Conservation (phyloP, 2,329 filamentous ascomycete genomes). For the Verticillium dahliae region DNA sequence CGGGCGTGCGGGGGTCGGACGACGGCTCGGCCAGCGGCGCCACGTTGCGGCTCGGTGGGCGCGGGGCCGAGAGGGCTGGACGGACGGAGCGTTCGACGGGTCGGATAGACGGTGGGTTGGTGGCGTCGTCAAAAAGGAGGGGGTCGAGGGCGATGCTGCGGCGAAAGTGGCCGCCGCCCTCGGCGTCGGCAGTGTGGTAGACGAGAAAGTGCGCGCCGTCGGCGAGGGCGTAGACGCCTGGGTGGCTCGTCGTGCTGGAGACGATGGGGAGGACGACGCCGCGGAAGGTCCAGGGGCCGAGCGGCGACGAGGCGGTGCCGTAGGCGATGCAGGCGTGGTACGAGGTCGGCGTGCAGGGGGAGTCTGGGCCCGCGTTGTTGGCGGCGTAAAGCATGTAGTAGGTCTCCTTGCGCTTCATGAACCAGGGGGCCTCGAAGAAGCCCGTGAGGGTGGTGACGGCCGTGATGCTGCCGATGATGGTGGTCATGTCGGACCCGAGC, state of each 20-base stretch:
- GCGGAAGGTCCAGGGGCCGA: constrained; percentile 28
- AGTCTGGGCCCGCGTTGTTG: constrained; percentile 27
- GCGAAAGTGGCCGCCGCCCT: constrained; percentile 25
- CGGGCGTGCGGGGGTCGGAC: constrained; percentile 20
- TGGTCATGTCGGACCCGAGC: constrained; percentile 27
- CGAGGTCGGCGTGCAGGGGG: constrained; percentile 28
- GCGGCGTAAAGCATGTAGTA: constrained; percentile 33
- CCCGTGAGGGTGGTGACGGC: constrained; percentile 19
- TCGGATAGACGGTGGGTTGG: constrained; percentile 18
- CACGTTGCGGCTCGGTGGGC: constrained; percentile 23
- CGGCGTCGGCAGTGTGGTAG: constrained; percentile 28
- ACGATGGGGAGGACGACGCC: constrained; percentile 26
- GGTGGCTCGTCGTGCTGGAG: constrained; percentile 26
- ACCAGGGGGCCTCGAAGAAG: constrained; percentile 31
- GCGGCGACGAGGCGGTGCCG: constrained; percentile 23
- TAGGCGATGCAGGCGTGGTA: constrained; percentile 31
- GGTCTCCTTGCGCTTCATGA: constrained; percentile 24
- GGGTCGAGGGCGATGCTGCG: constrained; percentile 26
- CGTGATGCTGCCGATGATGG: constrained; percentile 16
- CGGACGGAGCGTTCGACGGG: constrained; percentile 22
- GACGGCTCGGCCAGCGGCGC: constrained; percentile 18
- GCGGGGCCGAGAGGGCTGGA: constrained; percentile 7
- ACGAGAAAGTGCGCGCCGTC: constrained; percentile 21
- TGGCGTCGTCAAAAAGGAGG: constrained; percentile 23
- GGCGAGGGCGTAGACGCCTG: constrained; percentile 22